A percentile compares a stretch with the other conserved stretches of the same genome.
These are phyloP conservation scores for Penicillium sp. DNA, from an alignment of 2,329 filamentous ascomycete genomes.

Conservation along the genomic window DNA sequence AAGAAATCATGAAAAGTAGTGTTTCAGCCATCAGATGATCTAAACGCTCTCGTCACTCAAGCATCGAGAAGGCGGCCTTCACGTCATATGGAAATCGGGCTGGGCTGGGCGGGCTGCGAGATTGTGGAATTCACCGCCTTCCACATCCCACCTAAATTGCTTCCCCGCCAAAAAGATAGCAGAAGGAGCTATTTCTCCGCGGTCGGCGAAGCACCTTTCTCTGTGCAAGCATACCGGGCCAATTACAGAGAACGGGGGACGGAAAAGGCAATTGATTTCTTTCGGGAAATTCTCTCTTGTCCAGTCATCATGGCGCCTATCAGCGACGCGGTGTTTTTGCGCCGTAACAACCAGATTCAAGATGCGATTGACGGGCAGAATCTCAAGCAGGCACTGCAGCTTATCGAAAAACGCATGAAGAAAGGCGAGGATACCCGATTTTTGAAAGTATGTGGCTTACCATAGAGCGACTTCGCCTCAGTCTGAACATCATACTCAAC, in stretches of 20 bases:
- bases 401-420: constrained; percentile 50
- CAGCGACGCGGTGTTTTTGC: constrained; percentile 38
- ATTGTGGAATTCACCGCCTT: too few species aligned
- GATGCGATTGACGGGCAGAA: constrained; percentile 45
- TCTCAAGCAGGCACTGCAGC: constrained; percentile 45
- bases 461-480: neutral
- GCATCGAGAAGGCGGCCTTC: too few species aligned
- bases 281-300: neutral
- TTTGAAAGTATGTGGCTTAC: constrained; percentile 28
- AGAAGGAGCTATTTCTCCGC: constrained; percentile 1
- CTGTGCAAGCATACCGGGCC: constrained; percentile 16
- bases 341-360: constrained; percentile 46
- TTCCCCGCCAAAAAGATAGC: constrained; percentile 18
- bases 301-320: constrained; percentile 26
- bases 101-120: too few species aligned
- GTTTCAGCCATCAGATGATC: too few species aligned
- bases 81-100: too few species aligned
- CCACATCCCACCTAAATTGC: constrained; percentile 14
- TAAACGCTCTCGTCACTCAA: too few species aligned
- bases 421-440: constrained; percentile 47
- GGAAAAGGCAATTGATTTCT: neutral
- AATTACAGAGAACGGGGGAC: constrained; percentile 18
- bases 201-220: neutral
- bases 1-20: too few species aligned
- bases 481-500: constrained; percentile 7